phyloP scores from a whole-genome alignment of 1,284 basidiomycete species.

The Marasmius tenuissimus region DNA sequence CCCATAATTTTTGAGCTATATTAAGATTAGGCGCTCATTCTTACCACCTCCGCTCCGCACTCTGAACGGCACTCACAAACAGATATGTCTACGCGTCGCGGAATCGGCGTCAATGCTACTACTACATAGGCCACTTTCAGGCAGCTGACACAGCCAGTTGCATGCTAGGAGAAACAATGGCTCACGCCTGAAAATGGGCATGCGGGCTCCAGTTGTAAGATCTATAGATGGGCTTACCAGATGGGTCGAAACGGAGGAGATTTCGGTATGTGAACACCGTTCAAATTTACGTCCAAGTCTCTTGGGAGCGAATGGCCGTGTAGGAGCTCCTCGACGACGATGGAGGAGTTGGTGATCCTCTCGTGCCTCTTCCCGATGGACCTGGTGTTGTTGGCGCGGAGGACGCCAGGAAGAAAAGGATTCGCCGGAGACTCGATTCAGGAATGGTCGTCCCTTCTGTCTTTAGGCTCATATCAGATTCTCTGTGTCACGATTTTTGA shows the following conservation, averaged over 20 bases:
- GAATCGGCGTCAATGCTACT: slow-evolving; percentile 72
- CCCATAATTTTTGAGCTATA: too few relatives aligned
- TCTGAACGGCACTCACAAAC: background rate
- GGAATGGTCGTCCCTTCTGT: too few relatives aligned
- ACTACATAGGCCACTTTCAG: slow-evolving; percentile 76
- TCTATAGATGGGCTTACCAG: too few relatives aligned
- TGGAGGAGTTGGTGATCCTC: slow-evolving; percentile 69
- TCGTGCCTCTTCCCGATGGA: slow-evolving; percentile 75
- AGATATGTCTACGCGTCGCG: slow-evolving; percentile 67
- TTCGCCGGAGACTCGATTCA: slow-evolving; percentile 37
- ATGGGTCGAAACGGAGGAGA: slow-evolving; percentile 75
- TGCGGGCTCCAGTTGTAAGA: slow-evolving; percentile 57
- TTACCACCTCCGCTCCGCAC: background rate
- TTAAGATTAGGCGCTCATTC: background rate
- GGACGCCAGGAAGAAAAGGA: slow-evolving; percentile 64
- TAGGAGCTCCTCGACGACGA: slow-evolving; percentile 84
- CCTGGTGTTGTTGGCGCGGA: slow-evolving; percentile 61
- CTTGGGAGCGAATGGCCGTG: background rate
- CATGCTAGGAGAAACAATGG: slow-evolving; percentile 77
- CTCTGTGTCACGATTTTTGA: too few relatives aligned
- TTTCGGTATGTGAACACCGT: slow-evolving; percentile 52
- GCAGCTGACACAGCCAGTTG: slow-evolving; percentile 79
- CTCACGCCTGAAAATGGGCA: slow-evolving; percentile 51
- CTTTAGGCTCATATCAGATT: too few relatives aligned
- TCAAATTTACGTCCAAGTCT: background rate